Evolutionary conservation across 1,284 basidiomycete species (phyloP).

Genomic region (Papiliotrema terrestris): DNA sequence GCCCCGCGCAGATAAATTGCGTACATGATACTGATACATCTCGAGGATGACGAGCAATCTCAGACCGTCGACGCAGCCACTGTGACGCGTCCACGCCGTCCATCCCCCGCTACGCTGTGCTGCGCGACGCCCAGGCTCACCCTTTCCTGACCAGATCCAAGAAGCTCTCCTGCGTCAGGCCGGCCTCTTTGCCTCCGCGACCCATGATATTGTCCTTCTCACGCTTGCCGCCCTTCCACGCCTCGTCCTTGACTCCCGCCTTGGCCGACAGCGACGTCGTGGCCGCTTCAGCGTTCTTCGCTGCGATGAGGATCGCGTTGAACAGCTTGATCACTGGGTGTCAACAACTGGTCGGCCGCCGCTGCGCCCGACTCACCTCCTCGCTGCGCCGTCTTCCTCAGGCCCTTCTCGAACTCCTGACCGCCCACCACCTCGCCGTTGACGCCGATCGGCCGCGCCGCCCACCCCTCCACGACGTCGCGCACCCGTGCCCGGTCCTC

Average conservation of each 20-base stretch:
- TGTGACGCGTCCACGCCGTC: too few species aligned
- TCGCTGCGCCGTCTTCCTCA: conserved; percentile 49
- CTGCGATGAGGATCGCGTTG: conserved; percentile 49
- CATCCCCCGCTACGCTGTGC: too few species aligned
- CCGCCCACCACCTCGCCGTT: conserved; percentile 30
- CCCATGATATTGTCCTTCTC: conserved; percentile 51
- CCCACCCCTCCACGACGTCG: conserved; percentile 47
- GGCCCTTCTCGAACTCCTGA: conserved; percentile 48
- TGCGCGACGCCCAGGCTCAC: too few species aligned
- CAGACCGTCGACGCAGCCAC: too few species aligned
- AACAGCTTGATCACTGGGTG: conserved; percentile 50
- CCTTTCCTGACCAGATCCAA: conserved; percentile 49
- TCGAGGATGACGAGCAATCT: too few species aligned
- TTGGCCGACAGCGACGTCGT: conserved; percentile 25
- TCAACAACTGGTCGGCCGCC: neutral
- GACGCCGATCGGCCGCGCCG: conserved; percentile 16
- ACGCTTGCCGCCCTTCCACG: conserved; percentile 23
- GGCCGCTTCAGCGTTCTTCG: conserved; percentile 39
- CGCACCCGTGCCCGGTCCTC: conserved; percentile 43
- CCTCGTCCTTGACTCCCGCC: conserved; percentile 40
- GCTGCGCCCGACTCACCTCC: conserved; percentile 44
- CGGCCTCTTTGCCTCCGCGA: conserved; percentile 40
- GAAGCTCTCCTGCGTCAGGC: conserved; percentile 50
- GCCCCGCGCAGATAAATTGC: too few species aligned
- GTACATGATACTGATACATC: too few species aligned